These are phyloP conservation scores for Veloboletus limbatus DNA, from an alignment of 1,284 basidiomycete genomes.

Conservation along the genomic window DNA sequence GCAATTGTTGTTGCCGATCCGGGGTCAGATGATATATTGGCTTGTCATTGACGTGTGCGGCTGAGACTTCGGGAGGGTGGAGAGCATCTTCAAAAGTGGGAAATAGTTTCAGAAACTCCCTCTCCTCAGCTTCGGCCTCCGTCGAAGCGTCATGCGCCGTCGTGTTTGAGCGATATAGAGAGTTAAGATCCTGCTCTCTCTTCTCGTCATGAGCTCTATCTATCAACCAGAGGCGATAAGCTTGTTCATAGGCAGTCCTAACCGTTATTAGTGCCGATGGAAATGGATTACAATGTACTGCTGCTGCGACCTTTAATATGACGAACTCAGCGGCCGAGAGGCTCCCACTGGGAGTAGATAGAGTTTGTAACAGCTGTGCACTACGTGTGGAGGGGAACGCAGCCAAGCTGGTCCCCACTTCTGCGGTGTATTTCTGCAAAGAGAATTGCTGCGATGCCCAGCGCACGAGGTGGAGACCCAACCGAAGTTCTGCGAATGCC, in stretches of 20 bases:
- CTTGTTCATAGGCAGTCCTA: conserved; percentile 64
- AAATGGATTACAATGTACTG: conserved; percentile 33
- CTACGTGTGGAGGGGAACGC: conserved; percentile 54
- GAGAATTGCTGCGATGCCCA: conserved; percentile 16
- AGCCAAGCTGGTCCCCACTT: conserved; percentile 39
- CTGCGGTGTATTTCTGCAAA: conserved; percentile 6
- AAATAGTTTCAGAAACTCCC: conserved; percentile 81
- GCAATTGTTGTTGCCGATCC: conserved; percentile 24
- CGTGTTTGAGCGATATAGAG: conserved; percentile 76
- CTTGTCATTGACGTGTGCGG: conserved; percentile 5
- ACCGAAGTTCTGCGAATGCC: conserved; percentile 64
- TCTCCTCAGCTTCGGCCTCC: conserved; percentile 77
- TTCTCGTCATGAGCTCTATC: conserved; percentile 74
- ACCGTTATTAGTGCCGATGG: conserved; percentile 36
- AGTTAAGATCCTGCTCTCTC: conserved; percentile 62
- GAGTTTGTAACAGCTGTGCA: conserved; percentile 36
- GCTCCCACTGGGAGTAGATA: not conserved
- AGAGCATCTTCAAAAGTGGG: conserved; percentile 77
- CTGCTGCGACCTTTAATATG: conserved; percentile 52
- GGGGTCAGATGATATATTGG: conserved; percentile 18
- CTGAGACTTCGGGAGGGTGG: conserved; percentile 28
- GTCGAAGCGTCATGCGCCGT: conserved; percentile 57
- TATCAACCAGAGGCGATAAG: conserved; percentile 79
- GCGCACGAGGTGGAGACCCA: conserved; percentile 70
- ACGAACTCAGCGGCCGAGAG: conserved; percentile 36